Evolutionary conservation across 257 asterid genomes (phyloP).

Genomic region (Hygrophila difformis): DNA sequence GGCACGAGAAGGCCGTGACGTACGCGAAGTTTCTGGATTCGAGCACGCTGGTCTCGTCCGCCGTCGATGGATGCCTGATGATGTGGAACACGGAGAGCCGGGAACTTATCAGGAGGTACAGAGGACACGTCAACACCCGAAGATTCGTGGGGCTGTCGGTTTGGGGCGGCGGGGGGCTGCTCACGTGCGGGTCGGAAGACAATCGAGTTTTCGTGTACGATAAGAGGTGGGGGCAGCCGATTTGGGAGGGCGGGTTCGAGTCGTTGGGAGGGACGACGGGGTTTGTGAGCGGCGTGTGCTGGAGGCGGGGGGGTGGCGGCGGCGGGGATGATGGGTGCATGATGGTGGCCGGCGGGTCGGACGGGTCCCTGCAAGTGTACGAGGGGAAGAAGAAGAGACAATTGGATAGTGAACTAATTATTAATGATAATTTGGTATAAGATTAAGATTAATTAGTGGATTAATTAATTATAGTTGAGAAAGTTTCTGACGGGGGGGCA

Average conservation of each 20-base stretch:
- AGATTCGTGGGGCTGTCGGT: slow-evolving; percentile 82
- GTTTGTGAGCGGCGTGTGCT: slow-evolving; percentile 74
- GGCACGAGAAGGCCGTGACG: slow-evolving; percentile 65
- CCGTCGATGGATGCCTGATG: slow-evolving; percentile 62
- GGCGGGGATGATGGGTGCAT: slow-evolving; percentile 59
- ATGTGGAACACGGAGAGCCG: slow-evolving; percentile 52
- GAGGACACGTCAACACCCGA: slow-evolving; percentile 58
- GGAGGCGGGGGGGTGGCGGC: slow-evolving; percentile 58
- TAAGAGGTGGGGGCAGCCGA: slow-evolving; percentile 72
- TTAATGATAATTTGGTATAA: too few relatives aligned
- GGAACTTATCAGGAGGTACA: slow-evolving; percentile 36
- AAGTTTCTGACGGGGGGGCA: too few relatives aligned
- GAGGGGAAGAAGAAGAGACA: too few relatives aligned
- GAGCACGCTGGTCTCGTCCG: slow-evolving; percentile 47
- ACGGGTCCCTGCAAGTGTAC: too few relatives aligned
- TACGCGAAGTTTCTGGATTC: slow-evolving; percentile 45
- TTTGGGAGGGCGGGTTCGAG: slow-evolving; percentile 56
- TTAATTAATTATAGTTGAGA: too few relatives aligned
- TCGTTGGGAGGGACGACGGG: slow-evolving; percentile 14
- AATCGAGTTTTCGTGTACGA: slow-evolving; percentile 75
- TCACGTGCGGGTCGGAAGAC: slow-evolving; percentile 83
- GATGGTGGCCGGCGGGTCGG: slow-evolving; percentile 77
- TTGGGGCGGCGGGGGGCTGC: slow-evolving; percentile 65
- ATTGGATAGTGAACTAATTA: too few relatives aligned
- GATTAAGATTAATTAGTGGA: too few relatives aligned